Percentiles rank a stretch among this genome's conserved stretches.
These are phyloP conservation scores for Triangularia setosa DNA, from an alignment of 2,329 filamentous ascomycete species.

Conservation along the genomic window DNA sequence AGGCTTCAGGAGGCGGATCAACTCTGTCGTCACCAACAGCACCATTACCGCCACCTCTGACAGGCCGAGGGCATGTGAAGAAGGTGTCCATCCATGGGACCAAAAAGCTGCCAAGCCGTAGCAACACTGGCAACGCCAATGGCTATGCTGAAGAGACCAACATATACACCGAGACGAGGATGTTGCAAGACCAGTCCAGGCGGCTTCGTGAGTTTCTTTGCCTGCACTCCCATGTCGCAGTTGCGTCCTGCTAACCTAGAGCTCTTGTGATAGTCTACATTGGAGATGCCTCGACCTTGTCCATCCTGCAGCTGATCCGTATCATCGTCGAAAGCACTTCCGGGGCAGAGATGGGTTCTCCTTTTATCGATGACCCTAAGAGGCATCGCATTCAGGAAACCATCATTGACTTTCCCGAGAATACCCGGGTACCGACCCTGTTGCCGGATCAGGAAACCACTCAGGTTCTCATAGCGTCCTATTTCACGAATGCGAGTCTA, in stretches of 20 bases:
- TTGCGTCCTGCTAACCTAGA: not conserved
- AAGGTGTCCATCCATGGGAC: slow-evolving; percentile 29
- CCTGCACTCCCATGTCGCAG: not conserved
- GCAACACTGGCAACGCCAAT: slow-evolving; percentile 33
- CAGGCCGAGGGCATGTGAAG: slow-evolving; percentile 20
- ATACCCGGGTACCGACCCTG: slow-evolving; percentile 46
- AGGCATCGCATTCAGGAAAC: slow-evolving; percentile 56
- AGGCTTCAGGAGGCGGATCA: slow-evolving; percentile 14
- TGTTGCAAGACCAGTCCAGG: slow-evolving; percentile 57
- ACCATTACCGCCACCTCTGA: slow-evolving; percentile 14
- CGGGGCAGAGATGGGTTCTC: slow-evolving; percentile 42
- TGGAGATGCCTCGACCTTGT: slow-evolving; percentile 59
- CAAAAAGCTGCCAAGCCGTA: slow-evolving; percentile 35
- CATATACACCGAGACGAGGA: slow-evolving; percentile 50
- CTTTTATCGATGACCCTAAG: slow-evolving; percentile 55
- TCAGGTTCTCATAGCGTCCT: slow-evolving; percentile 52
- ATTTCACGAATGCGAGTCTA: slow-evolving; percentile 55
- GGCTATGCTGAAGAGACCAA: slow-evolving; percentile 53
- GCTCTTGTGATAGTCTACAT: slow-evolving; percentile 47
- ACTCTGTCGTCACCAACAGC: slow-evolving; percentile 20
- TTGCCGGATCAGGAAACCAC: slow-evolving; percentile 55
- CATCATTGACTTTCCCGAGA: slow-evolving; percentile 44
- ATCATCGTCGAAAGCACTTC: slow-evolving; percentile 54
- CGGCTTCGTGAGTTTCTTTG: slow-evolving; percentile 46
- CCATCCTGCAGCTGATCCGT: slow-evolving; percentile 57